Base-by-base conservation (phyloP, 768 basidiomycete species). In the Flagelloscypha sp. region DNA sequence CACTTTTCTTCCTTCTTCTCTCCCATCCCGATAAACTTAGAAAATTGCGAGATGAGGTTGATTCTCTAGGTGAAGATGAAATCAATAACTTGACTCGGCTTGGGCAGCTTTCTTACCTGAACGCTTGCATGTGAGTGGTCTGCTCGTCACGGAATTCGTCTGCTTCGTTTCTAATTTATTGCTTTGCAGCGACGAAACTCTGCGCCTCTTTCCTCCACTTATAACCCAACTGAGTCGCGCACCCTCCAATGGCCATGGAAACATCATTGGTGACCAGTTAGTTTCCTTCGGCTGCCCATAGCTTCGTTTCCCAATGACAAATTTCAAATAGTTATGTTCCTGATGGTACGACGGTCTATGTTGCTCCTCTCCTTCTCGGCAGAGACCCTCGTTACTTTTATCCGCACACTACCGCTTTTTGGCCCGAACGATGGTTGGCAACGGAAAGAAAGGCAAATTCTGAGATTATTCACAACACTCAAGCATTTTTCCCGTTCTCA, bases 341-440 rank as follows among this genome's bases (percentile, higher is more conserved):
- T 1, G 60, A 62, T 50, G 65, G 65, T 16, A 68, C 63, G 1
- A 56, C 57, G n/a, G 51, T 59, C 8, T 50, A 49, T 23, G 49
- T 65, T n/a, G 54, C 61, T 16, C 56, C 59, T 2, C 62, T 56
- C 34, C 43, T 52, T n/a, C 39, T 65, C 12, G 65, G 66, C 17
- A 56, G 57, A 8, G 57, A 61, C 36, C 47, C 57, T 13, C 48
- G 54, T 10, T 62, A 64, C 45, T 65, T 66, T 44, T 59, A 52
- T 17, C 58, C 63, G 0, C 39, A 48, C n/a, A 58, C 62, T 4
- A 57, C 65, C 11, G 42, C 39, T 8, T 65, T 64, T 42, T 47
- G 59, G 35, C 65, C 62, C 0, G 62, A 66, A 38, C 46, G 62
- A 17, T 65, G 63, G 62, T 39, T 61, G 7, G n/a, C n/a, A n/a